Evolutionary conservation across 2,329 filamentous ascomycete species (phyloP).

Genomic region (Pleurostoma richardsiae): DNA sequence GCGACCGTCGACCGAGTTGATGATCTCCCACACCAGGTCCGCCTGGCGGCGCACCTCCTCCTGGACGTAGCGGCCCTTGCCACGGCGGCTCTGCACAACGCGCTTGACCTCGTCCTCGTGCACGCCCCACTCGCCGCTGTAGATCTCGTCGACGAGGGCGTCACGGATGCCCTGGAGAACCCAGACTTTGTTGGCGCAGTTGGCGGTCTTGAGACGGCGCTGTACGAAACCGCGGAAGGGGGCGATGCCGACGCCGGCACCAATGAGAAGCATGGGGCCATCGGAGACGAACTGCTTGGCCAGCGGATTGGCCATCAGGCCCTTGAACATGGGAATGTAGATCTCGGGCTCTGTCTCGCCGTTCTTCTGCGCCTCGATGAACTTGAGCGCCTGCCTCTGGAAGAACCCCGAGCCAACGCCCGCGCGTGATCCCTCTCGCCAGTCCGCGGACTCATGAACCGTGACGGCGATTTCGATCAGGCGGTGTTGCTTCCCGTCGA

Average conservation of each 20-base stretch:
- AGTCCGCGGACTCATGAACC: constrained; percentile 81
- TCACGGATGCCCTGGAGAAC: constrained; percentile 93
- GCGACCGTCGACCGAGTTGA: constrained; percentile 91
- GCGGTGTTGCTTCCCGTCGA: constrained; percentile 67
- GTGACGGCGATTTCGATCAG: constrained; percentile 96
- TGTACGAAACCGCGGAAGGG: constrained; percentile 98
- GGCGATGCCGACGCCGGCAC: constrained; percentile 92
- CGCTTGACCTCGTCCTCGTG: constrained; percentile 84
- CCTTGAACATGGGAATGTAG: constrained; percentile 94
- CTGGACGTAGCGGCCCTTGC: constrained; percentile 87
- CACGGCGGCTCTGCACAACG: constrained; percentile 70
- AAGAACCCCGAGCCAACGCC: constrained; percentile 93
- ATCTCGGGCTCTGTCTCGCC: constrained; percentile 57
- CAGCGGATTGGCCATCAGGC: constrained; percentile 93
- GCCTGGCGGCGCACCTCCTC: constrained; percentile 89
- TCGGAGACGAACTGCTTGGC: constrained; percentile 88
- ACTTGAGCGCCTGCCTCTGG: constrained; percentile 73
- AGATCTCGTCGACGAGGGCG: constrained; percentile 89
- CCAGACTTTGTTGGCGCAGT: constrained; percentile 98
- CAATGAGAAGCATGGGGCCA: constrained; percentile 95
- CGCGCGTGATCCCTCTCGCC: constrained; percentile 66
- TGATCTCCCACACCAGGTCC: constrained; percentile 96
- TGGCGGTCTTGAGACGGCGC: constrained; percentile 86
- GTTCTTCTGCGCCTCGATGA: constrained; percentile 61
- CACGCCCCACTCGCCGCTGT: constrained; percentile 92